phyloP scores from a whole-genome alignment of 805 yeast genomes.

The Starmerella bombi region DNA sequence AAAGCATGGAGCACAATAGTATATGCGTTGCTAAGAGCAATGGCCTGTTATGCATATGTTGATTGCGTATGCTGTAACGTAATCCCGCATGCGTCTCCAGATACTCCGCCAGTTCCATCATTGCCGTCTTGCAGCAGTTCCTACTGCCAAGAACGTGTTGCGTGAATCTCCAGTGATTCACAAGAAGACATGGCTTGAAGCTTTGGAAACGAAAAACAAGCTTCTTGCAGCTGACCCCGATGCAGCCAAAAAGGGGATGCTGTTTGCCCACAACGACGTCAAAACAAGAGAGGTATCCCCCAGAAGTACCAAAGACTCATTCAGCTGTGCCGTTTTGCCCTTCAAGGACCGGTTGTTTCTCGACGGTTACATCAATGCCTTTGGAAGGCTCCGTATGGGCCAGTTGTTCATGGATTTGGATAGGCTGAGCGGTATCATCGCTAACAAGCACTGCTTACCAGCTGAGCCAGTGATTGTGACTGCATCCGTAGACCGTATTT shows the following conservation, averaged over 20 bases:
- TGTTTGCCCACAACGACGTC: slow-evolving; percentile 51
- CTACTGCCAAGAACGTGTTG: slow-evolving; percentile 3
- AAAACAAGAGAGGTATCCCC: slow-evolving; percentile 58
- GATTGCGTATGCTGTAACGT: background rate
- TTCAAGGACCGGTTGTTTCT: slow-evolving; percentile 69
- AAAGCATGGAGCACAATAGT: no score
- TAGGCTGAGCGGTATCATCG: slow-evolving; percentile 86
- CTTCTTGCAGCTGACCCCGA: slow-evolving; percentile 50
- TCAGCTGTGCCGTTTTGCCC: slow-evolving; percentile 41
- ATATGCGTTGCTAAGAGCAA: no score
- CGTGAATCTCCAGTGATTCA: slow-evolving; percentile 30
- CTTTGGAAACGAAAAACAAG: slow-evolving; percentile 57
- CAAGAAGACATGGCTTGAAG: slow-evolving; percentile 73
- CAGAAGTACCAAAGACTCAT: slow-evolving; percentile 62
- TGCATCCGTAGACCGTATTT: slow-evolving; percentile 84
- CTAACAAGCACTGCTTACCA: slow-evolving; percentile 85
- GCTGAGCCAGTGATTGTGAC: slow-evolving; percentile 93
- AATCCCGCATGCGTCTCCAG: background rate
- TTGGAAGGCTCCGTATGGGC: slow-evolving; percentile 84
- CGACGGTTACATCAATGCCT: slow-evolving; percentile 79
- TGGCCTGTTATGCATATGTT: no score
- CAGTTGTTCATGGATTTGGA: slow-evolving; percentile 90
- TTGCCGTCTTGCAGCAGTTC: background rate
- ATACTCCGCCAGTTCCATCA: slow-evolving; percentile 1
- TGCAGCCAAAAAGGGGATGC: slow-evolving; percentile 21